These are phyloP conservation scores for Colletotrichum horii DNA, from an alignment of 2,329 filamentous ascomycete species.

Conservation along the genomic window DNA sequence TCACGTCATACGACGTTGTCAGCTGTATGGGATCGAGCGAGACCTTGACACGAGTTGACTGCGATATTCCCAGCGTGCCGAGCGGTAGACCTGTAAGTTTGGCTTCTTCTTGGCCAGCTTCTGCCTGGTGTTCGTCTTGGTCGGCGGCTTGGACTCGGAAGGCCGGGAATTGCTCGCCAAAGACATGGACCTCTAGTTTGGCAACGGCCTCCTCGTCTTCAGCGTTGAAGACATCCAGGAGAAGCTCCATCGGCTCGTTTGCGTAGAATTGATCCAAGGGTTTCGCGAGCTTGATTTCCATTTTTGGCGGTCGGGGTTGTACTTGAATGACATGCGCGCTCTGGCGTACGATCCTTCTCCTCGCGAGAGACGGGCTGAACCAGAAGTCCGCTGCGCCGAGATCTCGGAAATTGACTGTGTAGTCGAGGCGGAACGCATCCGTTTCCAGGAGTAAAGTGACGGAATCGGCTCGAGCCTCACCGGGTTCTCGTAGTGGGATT, in stretches of 20 bases:
- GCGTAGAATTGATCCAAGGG: conserved; percentile 80
- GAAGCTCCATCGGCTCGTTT: conserved; percentile 75
- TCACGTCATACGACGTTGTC: conserved; percentile 68
- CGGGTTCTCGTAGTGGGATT: conserved; percentile 79
- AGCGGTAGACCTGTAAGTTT: conserved; percentile 47
- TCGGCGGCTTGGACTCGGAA: conserved; percentile 47
- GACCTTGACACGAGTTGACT: conserved; percentile 50
- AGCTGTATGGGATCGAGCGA: conserved; percentile 53
- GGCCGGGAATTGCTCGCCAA: conserved; percentile 59
- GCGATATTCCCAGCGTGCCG: conserved; percentile 52
- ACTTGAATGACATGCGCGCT: conserved; percentile 69
- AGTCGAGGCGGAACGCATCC: conserved; percentile 70
- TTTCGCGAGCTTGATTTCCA: conserved; percentile 73
- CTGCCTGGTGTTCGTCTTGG: conserved; percentile 35
- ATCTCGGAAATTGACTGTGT: conserved; percentile 60
- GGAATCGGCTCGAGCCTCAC: conserved; percentile 71
- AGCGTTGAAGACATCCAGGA: conserved; percentile 76
- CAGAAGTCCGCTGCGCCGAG: conserved; percentile 50
- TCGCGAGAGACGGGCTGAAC: conserved; percentile 50
- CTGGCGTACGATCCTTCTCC: conserved; percentile 51
- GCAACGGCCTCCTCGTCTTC: conserved; percentile 82
- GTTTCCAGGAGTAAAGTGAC: conserved; percentile 68
- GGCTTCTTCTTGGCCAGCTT: conserved; percentile 43
- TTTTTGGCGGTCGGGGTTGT: conserved; percentile 88
- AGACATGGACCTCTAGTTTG: conserved; percentile 71